Base-by-base conservation (phyloP, 2,329 filamentous ascomycete genomes). In the Lecanosticta acicola region DNA sequence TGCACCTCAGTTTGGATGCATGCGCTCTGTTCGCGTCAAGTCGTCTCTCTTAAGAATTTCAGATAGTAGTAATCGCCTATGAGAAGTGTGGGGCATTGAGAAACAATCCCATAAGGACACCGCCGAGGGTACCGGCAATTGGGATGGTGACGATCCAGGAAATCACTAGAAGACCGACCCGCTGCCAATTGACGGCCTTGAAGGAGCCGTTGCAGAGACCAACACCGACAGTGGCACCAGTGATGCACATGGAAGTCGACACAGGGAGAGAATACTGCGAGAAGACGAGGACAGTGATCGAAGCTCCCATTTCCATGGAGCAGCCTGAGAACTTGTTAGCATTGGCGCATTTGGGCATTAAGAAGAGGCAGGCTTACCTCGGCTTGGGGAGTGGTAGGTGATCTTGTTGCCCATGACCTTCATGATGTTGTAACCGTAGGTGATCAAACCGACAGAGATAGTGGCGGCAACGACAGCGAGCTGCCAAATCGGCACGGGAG, bases 401-500 rank as follows among this genome's bases (percentile, higher is more conserved):
- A 82, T 71, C 53, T 76, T 73, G 68, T 82, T 82, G 46, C 79
- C 79, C 50, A 81, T 68, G 52, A 63, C 61, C 38, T 73, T 71
- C 78, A 83, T 83, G 63, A 83, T 81, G 61, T 81, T 78, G 63
- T 81, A 82, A 1, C 78, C 79, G 53, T 80, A 82, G 20, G 77
- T 79, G 72, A 76, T 78, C 48, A 81, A 70, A 49, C 79, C 79
- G 37, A 80, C 60, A 39, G 73, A 73, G 35, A 81, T 75, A 49
- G 66, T 69, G 3, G 66, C 64, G 60, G 75, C 76, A 10, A 85
- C 70, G 14, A 89, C 82, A 41, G 81, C 85, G 44, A 90, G 76
- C 67, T 88, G 84, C 86, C 86, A 91, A 37, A 85, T 61, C 3
- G 83, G 82, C 0, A 90, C 85, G 0, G 76, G 66, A 2, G 80